Conservation (phyloP, 345 rosid genomes). For the Bruguiera gymnorhiza region DNA sequence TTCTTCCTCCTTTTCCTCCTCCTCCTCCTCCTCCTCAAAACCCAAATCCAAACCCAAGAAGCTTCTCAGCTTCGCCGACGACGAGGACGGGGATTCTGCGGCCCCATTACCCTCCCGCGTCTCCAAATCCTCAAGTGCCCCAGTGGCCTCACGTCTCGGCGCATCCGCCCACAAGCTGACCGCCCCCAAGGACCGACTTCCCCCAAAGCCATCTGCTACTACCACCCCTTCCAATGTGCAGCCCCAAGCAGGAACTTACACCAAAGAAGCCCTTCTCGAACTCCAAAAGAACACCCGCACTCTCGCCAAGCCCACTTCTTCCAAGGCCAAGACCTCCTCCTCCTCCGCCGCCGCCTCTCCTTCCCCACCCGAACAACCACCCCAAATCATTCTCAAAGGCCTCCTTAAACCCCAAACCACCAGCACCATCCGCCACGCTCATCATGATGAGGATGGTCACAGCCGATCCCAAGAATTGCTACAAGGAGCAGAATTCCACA, state of each 20-base stretch:
- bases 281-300: constrained; percentile 78
- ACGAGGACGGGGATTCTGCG: constrained; percentile 51
- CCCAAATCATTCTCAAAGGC: constrained; percentile 56
- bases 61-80: constrained; percentile 90
- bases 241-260: constrained; percentile 85
- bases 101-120: constrained; percentile 18
- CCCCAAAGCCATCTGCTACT: constrained; percentile 28
- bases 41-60: constrained; percentile 47
- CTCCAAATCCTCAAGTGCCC: constrained; percentile 19
- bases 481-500: not conserved
- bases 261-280: constrained; percentile 84
- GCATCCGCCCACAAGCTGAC: constrained; percentile 52
- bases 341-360: not conserved
- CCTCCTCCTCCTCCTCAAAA: constrained; percentile 24
- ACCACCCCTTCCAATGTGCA: constrained; percentile 56
- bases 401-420: constrained; percentile 34
- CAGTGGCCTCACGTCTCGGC: constrained; percentile 31
- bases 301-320: constrained; percentile 37
- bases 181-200: constrained; percentile 51
- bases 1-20: constrained; percentile 21
- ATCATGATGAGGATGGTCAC: too few relatives aligned
- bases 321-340: constrained; percentile 11
- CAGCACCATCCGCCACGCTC: not conserved
- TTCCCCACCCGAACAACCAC: constrained; percentile 19
- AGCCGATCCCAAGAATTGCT: not conserved